Evolutionary conservation across 768 basidiomycete genomes (phyloP), one percentile per base, ranked within the genome.

Genomic region (Mycena haematopus): DNA sequence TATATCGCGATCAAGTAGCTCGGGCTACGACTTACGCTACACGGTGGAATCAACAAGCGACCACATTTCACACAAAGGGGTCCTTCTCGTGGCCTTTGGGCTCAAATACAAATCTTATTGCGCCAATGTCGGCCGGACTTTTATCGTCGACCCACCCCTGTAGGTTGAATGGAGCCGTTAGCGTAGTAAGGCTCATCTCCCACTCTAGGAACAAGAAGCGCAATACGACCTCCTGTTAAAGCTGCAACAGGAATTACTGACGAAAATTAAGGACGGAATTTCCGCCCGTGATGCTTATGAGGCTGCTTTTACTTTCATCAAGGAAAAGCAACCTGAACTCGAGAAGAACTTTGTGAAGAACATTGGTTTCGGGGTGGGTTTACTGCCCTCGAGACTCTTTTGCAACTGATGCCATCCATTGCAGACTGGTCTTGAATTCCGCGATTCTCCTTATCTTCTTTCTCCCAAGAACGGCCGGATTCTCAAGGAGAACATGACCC

Each of bases 401-500:
- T 56, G 31, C 49, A 38, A n/a, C n/a, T 60, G 29, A 56, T 47
- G 33, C 27, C 51, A 56, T 22, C 58, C 44, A 31, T 29, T 50
- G 33, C 68, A 98, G 96, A 98, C 89, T 74, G 96, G 96, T 7
- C 86, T 98, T 72, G 96, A 99, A 74, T 98, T 96, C 78, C 87
- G 95, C 44, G 96, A 99, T 72, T 86, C 90, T 11, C 80, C 87
- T 0, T 97, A 95, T 73, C 77, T 95, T 14, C 78, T 99, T 38
- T 90, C 90, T 6, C 65, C 87, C 9, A 99, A 96, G 79, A 96
- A 93, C 69, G 77, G 77, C 8, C 87, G 90, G 11, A 77, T 76
- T 15, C 73, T 98, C 52, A 87, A 85, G 70, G 79, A 87, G 56
- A 88, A 89, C 70, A 97, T 96, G 95, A 83, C 93, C 27, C 81